Percentiles rank a stretch among this genome's conserved stretches.
Evolutionary conservation across 768 basidiomycete genomes (phyloP).

Genomic region (Suillus brevipes): DNA sequence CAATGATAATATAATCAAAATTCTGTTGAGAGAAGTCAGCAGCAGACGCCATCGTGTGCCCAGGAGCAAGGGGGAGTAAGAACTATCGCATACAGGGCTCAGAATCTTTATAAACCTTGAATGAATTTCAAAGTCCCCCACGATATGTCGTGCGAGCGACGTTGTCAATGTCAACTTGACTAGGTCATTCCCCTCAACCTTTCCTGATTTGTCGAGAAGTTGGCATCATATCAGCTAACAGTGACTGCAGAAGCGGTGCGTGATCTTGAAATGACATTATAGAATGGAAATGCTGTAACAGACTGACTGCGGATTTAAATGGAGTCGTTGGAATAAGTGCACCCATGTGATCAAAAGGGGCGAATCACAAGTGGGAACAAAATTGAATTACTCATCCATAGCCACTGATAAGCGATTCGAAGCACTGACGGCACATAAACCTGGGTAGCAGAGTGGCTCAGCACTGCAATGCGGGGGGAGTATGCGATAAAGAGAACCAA

Average conservation of each 20-base stretch:
- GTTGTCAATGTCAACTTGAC: not conserved
- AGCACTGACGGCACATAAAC: not conserved
- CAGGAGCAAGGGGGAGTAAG: not conserved
- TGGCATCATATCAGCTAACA: not conserved
- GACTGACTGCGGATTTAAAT: not conserved
- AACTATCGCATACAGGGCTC: not conserved
- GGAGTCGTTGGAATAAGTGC: not conserved
- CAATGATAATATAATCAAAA: constrained; percentile 21
- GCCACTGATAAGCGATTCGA: not conserved
- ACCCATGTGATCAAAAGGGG: not conserved
- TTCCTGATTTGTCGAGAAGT: not conserved
- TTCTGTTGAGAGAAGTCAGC: constrained; percentile 9
- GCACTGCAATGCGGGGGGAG: not conserved
- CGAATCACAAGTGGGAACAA: not conserved
- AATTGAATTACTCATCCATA: not conserved
- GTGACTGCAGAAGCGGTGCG: not conserved
- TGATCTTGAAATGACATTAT: not conserved
- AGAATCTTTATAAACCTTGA: not conserved
- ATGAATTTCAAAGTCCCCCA: not conserved
- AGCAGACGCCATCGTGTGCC: constrained; percentile 11
- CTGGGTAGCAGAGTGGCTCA: not conserved
- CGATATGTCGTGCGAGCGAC: not conserved
- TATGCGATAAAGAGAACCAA: not conserved
- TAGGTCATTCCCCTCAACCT: not conserved
- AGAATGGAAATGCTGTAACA: not conserved